These are phyloP conservation scores for Fusarium solani-melongenae DNA, from an alignment of 2,329 filamentous ascomycete genomes.

Conservation along the genomic window DNA sequence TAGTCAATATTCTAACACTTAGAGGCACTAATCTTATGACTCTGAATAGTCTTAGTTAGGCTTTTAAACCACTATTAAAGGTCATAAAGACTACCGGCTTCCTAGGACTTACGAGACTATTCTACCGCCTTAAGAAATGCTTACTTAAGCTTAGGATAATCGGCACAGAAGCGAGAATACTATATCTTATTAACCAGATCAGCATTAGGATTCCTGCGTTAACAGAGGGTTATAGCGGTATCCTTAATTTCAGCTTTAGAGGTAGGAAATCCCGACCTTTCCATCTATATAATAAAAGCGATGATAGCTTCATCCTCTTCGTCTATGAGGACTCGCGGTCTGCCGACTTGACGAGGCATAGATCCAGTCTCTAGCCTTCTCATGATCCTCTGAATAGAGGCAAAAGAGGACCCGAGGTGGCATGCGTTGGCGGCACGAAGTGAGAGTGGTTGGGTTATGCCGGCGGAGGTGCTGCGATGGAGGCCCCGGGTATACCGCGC, in stretches of 20 bases:
- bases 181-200: background rate
- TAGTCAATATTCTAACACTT: background rate
- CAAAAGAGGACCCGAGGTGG: too few species aligned
- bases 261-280: too few species aligned
- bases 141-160: background rate
- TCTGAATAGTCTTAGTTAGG: background rate
- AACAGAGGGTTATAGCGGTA: background rate
- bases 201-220: background rate
- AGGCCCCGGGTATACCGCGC: too few species aligned
- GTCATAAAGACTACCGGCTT: background rate
- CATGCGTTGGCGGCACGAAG: too few species aligned
- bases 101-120: background rate
- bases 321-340: background rate
- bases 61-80: background rate
- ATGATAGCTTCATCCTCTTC: too few species aligned
- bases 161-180: background rate
- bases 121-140: background rate
- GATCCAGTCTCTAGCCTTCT: background rate
- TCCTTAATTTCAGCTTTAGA: too few species aligned
- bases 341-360: background rate
- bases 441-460: too few species aligned
- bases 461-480: too few species aligned
- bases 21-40: background rate
- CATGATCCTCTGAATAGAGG: background rate
- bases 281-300: too few species aligned